Evolutionary conservation across 2,329 filamentous ascomycete species (phyloP).

Genomic region (Penicillium verrucosum): DNA sequence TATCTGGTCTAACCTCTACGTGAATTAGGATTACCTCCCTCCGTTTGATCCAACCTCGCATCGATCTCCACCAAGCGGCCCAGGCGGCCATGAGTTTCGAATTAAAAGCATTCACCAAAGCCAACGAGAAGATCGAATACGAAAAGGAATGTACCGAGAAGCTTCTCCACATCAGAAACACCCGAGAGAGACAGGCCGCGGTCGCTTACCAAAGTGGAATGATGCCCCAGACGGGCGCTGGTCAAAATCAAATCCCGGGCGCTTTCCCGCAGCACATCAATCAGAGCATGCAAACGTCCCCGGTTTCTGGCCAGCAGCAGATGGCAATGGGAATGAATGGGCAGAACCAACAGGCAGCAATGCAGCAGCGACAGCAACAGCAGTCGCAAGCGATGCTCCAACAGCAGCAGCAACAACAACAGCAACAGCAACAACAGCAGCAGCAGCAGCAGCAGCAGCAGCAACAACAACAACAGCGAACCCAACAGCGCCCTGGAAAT

Average conservation of each 20-base stretch:
- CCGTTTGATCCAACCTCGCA: constrained; percentile 44
- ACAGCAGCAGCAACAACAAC: constrained; percentile 28
- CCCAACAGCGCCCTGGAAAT: constrained; percentile 31
- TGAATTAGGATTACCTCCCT: constrained; percentile 44
- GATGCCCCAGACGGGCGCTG: constrained; percentile 35
- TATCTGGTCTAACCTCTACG: constrained; percentile 9
- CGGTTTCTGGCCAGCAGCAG: constrained; percentile 43
- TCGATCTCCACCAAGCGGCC: constrained; percentile 38
- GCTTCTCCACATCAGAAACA: constrained; percentile 44
- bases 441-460: constrained; percentile 17
- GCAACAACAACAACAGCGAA: constrained; percentile 28
- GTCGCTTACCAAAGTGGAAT: constrained; percentile 40
- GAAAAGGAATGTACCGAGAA: constrained; percentile 45
- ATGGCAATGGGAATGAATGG: constrained; percentile 38
- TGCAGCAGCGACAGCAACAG: constrained; percentile 36
- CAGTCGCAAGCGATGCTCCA: constrained; percentile 30
- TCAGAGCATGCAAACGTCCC: constrained; percentile 50
- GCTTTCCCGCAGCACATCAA: constrained; percentile 51
- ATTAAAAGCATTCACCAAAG: constrained; percentile 44
- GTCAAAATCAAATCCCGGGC: constrained; percentile 42
- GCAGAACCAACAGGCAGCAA: constrained; percentile 31
- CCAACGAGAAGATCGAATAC: constrained; percentile 43
- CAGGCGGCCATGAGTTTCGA: constrained; percentile 46
- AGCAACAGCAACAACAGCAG: constrained; percentile 18
- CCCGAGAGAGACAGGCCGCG: constrained; percentile 43